phyloP scores from a whole-genome alignment of 2,329 filamentous ascomycete species.

The Myriangium duriaei region DNA sequence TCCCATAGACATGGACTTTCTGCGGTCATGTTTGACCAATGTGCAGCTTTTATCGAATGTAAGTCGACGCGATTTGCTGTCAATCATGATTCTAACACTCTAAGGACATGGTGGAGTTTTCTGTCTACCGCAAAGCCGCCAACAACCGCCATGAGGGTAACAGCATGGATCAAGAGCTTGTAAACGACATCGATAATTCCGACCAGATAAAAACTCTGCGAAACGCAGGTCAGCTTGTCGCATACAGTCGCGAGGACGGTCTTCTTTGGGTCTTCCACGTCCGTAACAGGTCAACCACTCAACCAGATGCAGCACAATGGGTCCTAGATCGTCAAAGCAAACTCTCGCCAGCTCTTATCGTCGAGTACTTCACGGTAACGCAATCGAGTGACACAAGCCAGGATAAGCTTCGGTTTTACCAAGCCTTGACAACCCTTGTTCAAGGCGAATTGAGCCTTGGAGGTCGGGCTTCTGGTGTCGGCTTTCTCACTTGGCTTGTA shows the following conservation, averaged over 20 bases:
- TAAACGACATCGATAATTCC: too few relatives aligned
- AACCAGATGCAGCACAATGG: neutral
- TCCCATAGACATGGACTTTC: constrained; percentile 8
- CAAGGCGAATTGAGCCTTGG: neutral
- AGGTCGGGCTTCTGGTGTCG: neutral
- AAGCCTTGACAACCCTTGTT: constrained; percentile 5
- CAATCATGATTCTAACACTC: too few relatives aligned
- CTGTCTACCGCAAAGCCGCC: too few relatives aligned
- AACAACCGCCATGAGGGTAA: too few relatives aligned
- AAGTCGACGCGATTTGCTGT: neutral
- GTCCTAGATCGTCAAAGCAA: neutral
- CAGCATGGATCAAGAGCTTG: too few relatives aligned
- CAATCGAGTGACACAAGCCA: neutral
- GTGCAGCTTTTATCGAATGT: constrained; percentile 2
- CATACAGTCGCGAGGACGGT: neutral
- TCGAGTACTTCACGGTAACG: neutral
- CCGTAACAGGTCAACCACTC: neutral
- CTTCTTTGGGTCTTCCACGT: constrained; percentile 4
- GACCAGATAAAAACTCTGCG: too few relatives aligned
- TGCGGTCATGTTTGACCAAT: constrained; percentile 8
- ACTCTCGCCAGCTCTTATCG: neutral
- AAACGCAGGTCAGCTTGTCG: neutral
- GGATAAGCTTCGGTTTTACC: neutral
- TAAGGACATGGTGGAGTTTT: too few relatives aligned
- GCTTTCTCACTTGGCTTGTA: constrained; percentile 1